Percentiles rank a stretch among this genome's conserved stretches.
Conservation (phyloP, 176 grass and related monocot genomes). For the Poa annua region DNA sequence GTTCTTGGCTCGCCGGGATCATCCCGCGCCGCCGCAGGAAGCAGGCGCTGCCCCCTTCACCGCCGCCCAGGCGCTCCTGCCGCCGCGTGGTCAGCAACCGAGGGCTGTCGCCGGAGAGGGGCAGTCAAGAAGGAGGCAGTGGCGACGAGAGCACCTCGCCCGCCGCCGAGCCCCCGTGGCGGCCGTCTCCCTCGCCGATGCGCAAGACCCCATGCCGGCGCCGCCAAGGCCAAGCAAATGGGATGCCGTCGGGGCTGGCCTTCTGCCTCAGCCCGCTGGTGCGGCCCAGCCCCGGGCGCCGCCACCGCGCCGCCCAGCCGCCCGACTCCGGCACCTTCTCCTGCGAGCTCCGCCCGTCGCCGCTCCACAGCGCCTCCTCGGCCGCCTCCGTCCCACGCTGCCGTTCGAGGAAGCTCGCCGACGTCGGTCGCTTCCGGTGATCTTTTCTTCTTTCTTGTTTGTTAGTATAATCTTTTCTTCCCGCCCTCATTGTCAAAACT, state of each 20-base stretch:
- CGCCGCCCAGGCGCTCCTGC: constrained; percentile 44
- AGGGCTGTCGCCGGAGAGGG: constrained; percentile 61
- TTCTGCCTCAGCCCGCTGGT: constrained; percentile 92
- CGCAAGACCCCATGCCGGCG: constrained; percentile 46
- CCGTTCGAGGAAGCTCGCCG: constrained; percentile 75
- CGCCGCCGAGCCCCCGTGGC: constrained; percentile 54
- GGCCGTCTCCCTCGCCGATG: constrained; percentile 69
- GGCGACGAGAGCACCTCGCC: constrained; percentile 53
- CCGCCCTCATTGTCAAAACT: not conserved
- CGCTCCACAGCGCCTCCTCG: constrained; percentile 53
- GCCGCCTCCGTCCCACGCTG: constrained; percentile 53
- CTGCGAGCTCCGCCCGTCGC: constrained; percentile 65
- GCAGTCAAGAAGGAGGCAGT: constrained; percentile 23
- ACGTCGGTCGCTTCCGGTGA: constrained; percentile 71
- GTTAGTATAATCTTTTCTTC: constrained; percentile 14
- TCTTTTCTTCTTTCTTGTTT: constrained; percentile 15
- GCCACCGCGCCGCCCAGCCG: constrained; percentile 51
- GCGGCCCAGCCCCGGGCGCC: constrained; percentile 62
- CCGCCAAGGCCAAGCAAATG: constrained; percentile 38
- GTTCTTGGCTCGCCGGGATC: constrained; percentile 75
- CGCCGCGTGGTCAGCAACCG: constrained; percentile 53
- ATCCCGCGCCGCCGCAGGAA: constrained; percentile 60
- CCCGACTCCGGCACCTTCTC: constrained; percentile 47
- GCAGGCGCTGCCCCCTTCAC: not conserved
- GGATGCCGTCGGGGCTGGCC: constrained; percentile 58